Conservation (phyloP, 1,139 yeast species). For the Barnettozyma hawaiiensis region DNA sequence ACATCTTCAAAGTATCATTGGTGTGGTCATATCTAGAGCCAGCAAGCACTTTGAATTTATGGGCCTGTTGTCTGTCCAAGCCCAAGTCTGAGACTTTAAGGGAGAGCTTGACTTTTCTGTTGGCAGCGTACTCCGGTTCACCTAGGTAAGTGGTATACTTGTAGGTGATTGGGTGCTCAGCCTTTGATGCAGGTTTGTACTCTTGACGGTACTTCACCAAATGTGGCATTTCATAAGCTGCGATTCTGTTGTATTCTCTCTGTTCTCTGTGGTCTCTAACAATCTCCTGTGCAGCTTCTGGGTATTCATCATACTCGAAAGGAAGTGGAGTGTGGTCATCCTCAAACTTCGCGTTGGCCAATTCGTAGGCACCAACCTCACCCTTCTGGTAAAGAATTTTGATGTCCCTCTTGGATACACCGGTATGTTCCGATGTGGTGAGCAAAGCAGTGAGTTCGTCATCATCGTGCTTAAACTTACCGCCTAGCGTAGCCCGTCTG, state of each 20-base stretch:
- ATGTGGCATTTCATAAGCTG: constrained; percentile 90
- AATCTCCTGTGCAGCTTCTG: constrained; percentile 54
- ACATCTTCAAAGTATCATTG: constrained; percentile 54
- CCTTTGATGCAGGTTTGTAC: constrained; percentile 40
- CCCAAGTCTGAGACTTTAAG: constrained; percentile 51
- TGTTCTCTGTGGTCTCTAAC: constrained; percentile 59
- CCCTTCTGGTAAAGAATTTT: constrained; percentile 33
- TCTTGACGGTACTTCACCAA: constrained; percentile 68
- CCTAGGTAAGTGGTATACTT: constrained; percentile 71
- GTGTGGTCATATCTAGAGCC: constrained; percentile 70
- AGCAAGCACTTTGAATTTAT: constrained; percentile 73
- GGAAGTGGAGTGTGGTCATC: constrained; percentile 27
- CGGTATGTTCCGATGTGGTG: constrained; percentile 34
- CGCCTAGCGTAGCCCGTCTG: constrained; percentile 52
- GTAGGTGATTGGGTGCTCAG: constrained; percentile 55
- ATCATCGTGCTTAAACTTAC: constrained; percentile 48
- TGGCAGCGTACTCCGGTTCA: constrained; percentile 55
- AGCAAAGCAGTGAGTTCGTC: constrained; percentile 42
- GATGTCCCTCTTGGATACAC: constrained; percentile 30
- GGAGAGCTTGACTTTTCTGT: constrained; percentile 62
- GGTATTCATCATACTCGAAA: constrained; percentile 45
- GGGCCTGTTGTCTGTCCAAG: constrained; percentile 48
- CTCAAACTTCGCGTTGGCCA: constrained; percentile 28
- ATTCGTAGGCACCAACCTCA: constrained; percentile 31
- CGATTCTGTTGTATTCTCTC: constrained; percentile 65